Conservation (phyloP, 352 stramenopile genomes). For the Globisporangium polare region DNA sequence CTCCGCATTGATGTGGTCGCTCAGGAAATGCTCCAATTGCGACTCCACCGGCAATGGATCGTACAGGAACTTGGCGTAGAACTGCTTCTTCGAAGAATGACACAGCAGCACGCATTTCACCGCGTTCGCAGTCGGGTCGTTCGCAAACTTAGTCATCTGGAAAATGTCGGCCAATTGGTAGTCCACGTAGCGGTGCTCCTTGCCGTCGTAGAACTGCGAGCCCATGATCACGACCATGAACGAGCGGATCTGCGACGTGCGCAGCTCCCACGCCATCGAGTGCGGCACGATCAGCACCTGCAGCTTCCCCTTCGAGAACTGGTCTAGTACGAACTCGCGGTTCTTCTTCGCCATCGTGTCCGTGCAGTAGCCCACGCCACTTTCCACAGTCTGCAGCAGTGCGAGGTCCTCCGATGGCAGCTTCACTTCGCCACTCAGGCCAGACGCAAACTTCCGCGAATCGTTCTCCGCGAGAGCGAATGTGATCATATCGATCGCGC, state of each 20-base stretch:
- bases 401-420: conserved; percentile 84
- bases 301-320: conserved; percentile 88
- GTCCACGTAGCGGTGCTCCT: conserved; percentile 95
- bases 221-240: conserved; percentile 98
- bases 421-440: conserved; percentile 26
- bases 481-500: conserved; percentile 98
- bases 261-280: conserved; percentile 91
- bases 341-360: conserved; percentile 92
- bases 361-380: conserved; percentile 96
- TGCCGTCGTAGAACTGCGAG: conserved; percentile 97
- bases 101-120: conserved; percentile 96
- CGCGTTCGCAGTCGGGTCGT: conserved; percentile 43
- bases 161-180: conserved; percentile 97
- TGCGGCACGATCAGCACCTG: conserved; percentile 94
- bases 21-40: conserved; percentile 97
- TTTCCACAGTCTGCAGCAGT: conserved; percentile 92
- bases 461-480: conserved; percentile 91
- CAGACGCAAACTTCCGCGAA: conserved; percentile 53
- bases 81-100: conserved; percentile 97
- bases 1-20: conserved; percentile 99
- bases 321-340: conserved; percentile 82
- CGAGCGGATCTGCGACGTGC: conserved; percentile 58
- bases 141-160: conserved; percentile 95
- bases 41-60: conserved; percentile 99
- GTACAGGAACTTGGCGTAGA: conserved; percentile 98